These are phyloP conservation scores for Suillus alpinus DNA, from an alignment of 768 basidiomycete genomes.

Conservation along the genomic window DNA sequence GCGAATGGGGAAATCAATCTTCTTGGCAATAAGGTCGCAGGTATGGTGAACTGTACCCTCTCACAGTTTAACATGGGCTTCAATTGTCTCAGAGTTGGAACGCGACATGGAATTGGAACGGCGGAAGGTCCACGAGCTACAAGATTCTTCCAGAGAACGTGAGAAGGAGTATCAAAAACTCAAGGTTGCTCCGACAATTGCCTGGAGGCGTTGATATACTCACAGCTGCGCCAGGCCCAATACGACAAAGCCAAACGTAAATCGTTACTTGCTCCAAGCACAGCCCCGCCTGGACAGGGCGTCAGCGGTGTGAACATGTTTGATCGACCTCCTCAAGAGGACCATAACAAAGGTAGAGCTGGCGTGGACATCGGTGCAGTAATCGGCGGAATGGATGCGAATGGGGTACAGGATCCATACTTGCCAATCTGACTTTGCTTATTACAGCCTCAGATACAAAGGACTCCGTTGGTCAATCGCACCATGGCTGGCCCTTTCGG, in stretches of 20 bases:
- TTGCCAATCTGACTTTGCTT: neutral
- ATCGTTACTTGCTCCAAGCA: conserved; percentile 56
- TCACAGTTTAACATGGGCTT: neutral
- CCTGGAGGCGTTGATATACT: neutral
- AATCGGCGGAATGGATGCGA: conserved; percentile 64
- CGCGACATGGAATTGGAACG: conserved; percentile 80
- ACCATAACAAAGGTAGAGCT: conserved; percentile 17
- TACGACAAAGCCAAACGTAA: conserved; percentile 84
- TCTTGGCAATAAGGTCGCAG: conserved; percentile 64
- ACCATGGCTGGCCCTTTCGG: conserved; percentile 32
- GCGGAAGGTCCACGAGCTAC: conserved; percentile 68
- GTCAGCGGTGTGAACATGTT: conserved; percentile 12
- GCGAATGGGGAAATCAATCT: conserved; percentile 77
- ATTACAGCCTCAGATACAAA: conserved; percentile 52
- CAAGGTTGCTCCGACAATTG: conserved; percentile 45
- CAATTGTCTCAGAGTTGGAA: conserved; percentile 55
- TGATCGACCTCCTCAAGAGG: conserved; percentile 17
- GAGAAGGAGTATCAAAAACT: conserved; percentile 89
- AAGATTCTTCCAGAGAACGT: conserved; percentile 70
- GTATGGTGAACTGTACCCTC: conserved; percentile 33
- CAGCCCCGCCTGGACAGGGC: conserved; percentile 18
- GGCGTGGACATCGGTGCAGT: conserved; percentile 52
- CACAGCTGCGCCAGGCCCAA: conserved; percentile 48
- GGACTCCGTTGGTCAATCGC: conserved; percentile 63
- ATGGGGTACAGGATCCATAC: conserved; percentile 40